phyloP scores from a whole-genome alignment of 345 rosid species.

The Euphorbia pulcherrima region DNA sequence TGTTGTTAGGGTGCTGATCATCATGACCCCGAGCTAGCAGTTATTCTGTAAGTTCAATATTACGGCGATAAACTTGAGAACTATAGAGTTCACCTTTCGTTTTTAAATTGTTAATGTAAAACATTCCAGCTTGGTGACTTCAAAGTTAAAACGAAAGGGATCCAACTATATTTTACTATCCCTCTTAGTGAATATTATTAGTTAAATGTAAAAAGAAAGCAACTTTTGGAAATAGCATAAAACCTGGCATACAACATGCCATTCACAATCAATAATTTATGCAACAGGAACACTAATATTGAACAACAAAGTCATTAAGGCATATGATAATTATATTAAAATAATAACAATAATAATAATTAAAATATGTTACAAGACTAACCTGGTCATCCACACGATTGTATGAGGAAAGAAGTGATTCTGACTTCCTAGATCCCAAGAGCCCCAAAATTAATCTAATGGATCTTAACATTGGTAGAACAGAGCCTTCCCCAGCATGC shows the following conservation, averaged over 20 bases:
- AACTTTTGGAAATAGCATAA: neutral
- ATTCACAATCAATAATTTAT: neutral
- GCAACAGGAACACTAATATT: neutral
- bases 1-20: neutral
- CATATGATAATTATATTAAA: too few relatives aligned
- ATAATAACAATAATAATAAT: neutral
- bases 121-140: neutral
- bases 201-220: neutral
- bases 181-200: neutral
- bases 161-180: neutral
- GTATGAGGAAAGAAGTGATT: slow-evolving; percentile 43
- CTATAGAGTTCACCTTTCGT: neutral
- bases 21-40: neutral
- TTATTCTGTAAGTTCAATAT: neutral
- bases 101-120: neutral
- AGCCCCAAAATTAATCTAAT: slow-evolving; percentile 60
- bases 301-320: neutral
- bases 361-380: slow-evolving; percentile 6
- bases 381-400: slow-evolving; percentile 69
- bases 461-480: slow-evolving; percentile 83
- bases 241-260: neutral
- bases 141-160: too few relatives aligned
- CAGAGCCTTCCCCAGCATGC: slow-evolving; percentile 89
- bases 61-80: neutral
- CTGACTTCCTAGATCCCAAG: slow-evolving; percentile 48